Conservation (phyloP, 1,284 basidiomycete species). For the Erythrobasidium hasegawianum region DNA sequence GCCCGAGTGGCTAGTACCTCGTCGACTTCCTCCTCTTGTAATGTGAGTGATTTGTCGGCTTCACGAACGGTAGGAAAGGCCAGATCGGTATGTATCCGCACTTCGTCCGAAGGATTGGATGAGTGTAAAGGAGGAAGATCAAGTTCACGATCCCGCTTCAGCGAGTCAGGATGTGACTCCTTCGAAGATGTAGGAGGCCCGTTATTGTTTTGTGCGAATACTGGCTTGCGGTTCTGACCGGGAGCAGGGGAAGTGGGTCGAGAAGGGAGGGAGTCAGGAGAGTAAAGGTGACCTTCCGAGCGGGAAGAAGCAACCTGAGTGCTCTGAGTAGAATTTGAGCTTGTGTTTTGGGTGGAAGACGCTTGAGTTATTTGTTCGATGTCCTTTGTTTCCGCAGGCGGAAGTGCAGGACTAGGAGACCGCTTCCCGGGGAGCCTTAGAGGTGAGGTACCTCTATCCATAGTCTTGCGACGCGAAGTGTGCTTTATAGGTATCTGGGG, state of each 20-base stretch:
- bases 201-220: background rate
- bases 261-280: constrained; percentile 1
- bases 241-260: background rate
- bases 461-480: background rate
- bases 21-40: too few species aligned
- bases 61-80: too few species aligned
- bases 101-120: background rate
- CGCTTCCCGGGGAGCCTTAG: background rate
- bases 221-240: background rate
- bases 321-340: background rate
- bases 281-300: background rate
- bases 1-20: too few species aligned
- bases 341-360: too few species aligned
- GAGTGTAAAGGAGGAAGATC: background rate
- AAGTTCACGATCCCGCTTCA: background rate
- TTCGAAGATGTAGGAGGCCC: too few species aligned
- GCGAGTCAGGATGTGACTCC: background rate
- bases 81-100: too few species aligned
- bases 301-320: background rate
- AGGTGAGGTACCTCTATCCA: constrained; percentile 28
- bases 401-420: background rate
- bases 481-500: background rate
- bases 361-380: background rate
- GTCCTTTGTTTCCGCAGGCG: background rate
- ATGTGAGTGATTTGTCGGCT: too few species aligned